These are phyloP conservation scores for Pythium oligandrum DNA, from an alignment of 352 stramenopile genomes.

Conservation along the genomic window DNA sequence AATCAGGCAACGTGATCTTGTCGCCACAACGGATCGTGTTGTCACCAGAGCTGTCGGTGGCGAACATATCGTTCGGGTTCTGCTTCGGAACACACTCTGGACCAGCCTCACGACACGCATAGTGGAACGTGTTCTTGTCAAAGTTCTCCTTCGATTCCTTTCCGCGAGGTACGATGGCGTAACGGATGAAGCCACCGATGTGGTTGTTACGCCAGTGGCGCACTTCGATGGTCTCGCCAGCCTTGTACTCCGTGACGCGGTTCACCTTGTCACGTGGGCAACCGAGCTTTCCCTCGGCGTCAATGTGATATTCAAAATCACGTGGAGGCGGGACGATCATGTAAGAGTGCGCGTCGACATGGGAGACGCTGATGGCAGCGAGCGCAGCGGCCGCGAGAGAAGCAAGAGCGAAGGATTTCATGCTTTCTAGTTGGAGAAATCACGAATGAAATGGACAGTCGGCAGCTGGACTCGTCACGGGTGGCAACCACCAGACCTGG, in stretches of 20 bases:
- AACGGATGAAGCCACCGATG: conserved; percentile 25
- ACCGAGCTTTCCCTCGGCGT: conserved; percentile 2
- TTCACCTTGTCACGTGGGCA: conserved; percentile 11
- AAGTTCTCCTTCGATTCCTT: conserved; percentile 18
- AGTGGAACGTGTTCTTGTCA: conserved; percentile 23
- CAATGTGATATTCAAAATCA: not conserved
- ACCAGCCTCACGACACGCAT: conserved; percentile 22
- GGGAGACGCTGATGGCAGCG: not conserved
- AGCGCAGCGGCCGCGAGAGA: too few species aligned
- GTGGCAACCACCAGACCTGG: too few species aligned
- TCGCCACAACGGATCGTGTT: conserved; percentile 10
- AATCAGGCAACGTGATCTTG: conserved; percentile 18
- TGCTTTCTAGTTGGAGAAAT: too few species aligned
- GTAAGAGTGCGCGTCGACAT: conserved; percentile 8
- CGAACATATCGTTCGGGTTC: conserved; percentile 3
- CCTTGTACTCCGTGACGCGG: conserved; percentile 6
- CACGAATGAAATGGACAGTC: too few species aligned
- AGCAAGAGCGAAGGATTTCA: too few species aligned
- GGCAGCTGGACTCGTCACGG: too few species aligned
- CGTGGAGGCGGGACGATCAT: conserved; percentile 6
- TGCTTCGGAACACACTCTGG: conserved; percentile 10
- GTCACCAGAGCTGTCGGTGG: conserved; percentile 4
- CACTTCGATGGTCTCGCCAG: conserved; percentile 20
- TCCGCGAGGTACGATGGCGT: conserved; percentile 13
- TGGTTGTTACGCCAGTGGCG: conserved; percentile 30